Base-by-base conservation (phyloP, 345 rosid genomes). In the Carallia brachiata region DNA sequence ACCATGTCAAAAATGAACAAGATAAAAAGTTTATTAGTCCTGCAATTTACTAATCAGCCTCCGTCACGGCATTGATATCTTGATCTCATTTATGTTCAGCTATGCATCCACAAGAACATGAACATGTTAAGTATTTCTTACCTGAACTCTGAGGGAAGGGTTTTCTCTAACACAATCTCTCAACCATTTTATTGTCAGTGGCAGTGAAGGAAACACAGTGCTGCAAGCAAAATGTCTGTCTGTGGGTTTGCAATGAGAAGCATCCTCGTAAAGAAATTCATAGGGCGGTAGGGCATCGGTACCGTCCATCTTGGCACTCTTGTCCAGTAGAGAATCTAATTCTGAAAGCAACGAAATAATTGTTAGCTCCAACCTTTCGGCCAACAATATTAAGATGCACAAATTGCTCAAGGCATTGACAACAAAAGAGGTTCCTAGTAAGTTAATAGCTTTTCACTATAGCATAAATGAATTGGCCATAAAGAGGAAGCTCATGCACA, bases 121-220 rank as follows among this genome's bases (percentile, higher is more conserved):
- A 44, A 36, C 15, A 4, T 12, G 44, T 44, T 60, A 30, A 18
- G 12, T 27, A 34, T 6, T 17, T 28, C 52, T 75, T 77, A 88
- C 97, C 91, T 90, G 89, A 73, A 90, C 72, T 65, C 82, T 74
- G n/a, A 88, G 52, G 2, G 89, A 83, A 61, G 91, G 97, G 65
- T 90, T 90, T 62, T 83, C 76, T 71, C 76, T 76, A 36, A 81
- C 92, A 47, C 91, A 85, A 72, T 84, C 86, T 77, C 88, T 86
- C 71, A 86, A 52, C 97, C 97, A 88, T 69, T 87, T 87, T 63
- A 90, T 88, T 55, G 97, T 79, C 86, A 83, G 59, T 32, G 93
- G 97, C 72, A 90, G 75, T 12, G 97, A 85, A 68, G 97, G 85
- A 73, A 90, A 80, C 15, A 90, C 93, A 0, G 84, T 86, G 53